Conservation (phyloP, 176 grass and related monocot species). For the Tillandsia fasciculata region DNA sequence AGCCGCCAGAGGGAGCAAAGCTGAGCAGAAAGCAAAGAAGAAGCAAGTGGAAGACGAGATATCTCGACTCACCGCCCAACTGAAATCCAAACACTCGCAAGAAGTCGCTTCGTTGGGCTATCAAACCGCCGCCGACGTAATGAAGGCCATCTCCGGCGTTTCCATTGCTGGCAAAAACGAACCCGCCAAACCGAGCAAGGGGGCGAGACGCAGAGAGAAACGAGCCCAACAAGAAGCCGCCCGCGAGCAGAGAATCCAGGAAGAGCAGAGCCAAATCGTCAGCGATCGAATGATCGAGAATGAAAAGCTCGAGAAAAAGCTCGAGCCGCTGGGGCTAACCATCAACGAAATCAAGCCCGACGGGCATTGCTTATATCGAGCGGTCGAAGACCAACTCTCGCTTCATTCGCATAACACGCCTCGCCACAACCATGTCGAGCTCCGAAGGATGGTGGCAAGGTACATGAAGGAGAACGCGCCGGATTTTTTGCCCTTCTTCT, state of each 20-base stretch:
- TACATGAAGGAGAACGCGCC: slow-evolving; percentile 60
- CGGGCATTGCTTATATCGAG: slow-evolving; percentile 19
- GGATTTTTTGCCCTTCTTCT: slow-evolving; percentile 79
- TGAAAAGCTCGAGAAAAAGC: slow-evolving; percentile 7
- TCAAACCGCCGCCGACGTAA: neutral
- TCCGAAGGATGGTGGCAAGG: slow-evolving; percentile 60
- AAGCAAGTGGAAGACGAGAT: slow-evolving; percentile 19
- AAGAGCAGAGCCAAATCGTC: slow-evolving; percentile 17
- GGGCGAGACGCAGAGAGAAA: neutral
- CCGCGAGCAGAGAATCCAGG: slow-evolving; percentile 18
- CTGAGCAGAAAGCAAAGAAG: slow-evolving; percentile 20
- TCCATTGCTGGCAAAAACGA: neutral
- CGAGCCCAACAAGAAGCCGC: slow-evolving; percentile 20
- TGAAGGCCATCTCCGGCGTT: slow-evolving; percentile 14
- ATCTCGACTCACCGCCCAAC: neutral
- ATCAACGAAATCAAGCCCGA: slow-evolving; percentile 24
- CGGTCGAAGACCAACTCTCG: slow-evolving; percentile 15
- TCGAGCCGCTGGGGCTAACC: slow-evolving; percentile 15
- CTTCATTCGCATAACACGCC: neutral
- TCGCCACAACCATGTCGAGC: slow-evolving; percentile 44
- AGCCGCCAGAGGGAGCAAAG: slow-evolving; percentile 23
- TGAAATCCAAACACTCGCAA: slow-evolving; percentile 5
- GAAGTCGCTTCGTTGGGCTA: slow-evolving; percentile 5
- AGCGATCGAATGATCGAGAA: slow-evolving; percentile 21
- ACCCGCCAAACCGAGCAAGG: slow-evolving; percentile 6